Evolutionary conservation across 2,329 filamentous ascomycete genomes (phyloP).

Genomic region (Colletotrichum tanaceti): DNA sequence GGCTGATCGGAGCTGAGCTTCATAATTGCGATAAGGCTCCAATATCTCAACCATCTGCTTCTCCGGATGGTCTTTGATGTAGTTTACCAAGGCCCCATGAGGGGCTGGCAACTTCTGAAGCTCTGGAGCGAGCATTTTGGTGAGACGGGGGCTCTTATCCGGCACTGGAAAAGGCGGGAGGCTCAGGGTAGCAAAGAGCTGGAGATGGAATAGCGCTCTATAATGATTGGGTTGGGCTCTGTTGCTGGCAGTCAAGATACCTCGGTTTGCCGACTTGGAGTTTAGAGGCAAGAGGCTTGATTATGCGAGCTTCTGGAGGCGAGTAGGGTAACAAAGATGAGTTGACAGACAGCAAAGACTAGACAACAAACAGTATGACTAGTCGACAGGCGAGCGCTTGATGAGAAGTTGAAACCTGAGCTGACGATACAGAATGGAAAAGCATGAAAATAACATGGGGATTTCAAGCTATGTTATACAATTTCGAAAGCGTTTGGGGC

Average conservation of each 20-base stretch:
- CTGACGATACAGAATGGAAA: too few species aligned
- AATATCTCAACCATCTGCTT: constrained; percentile 68
- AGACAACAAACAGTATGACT: neutral
- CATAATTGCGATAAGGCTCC: constrained; percentile 74
- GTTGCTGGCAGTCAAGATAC: neutral
- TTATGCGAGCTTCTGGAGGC: neutral
- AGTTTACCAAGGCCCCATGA: constrained; percentile 58
- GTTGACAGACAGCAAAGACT: neutral
- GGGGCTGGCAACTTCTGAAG: constrained; percentile 61
- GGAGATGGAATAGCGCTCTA: neutral
- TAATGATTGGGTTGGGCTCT: too few species aligned
- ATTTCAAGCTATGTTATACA: constrained; percentile 35
- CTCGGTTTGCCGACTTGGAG: neutral
- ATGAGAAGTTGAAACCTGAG: neutral
- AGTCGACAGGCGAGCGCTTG: constrained; percentile 7
- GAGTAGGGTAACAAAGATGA: neutral
- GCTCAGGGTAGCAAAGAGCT: neutral
- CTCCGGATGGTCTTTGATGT: constrained; percentile 66
- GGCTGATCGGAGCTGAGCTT: constrained; percentile 72
- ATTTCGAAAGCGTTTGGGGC: neutral
- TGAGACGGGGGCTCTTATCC: neutral
- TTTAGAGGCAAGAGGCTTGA: neutral
- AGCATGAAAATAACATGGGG: neutral
- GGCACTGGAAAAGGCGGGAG: neutral
- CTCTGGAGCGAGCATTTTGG: constrained; percentile 51